Evolutionary conservation across 2,329 filamentous ascomycete genomes (phyloP).

Genomic region (Aspergillus sp.): DNA sequence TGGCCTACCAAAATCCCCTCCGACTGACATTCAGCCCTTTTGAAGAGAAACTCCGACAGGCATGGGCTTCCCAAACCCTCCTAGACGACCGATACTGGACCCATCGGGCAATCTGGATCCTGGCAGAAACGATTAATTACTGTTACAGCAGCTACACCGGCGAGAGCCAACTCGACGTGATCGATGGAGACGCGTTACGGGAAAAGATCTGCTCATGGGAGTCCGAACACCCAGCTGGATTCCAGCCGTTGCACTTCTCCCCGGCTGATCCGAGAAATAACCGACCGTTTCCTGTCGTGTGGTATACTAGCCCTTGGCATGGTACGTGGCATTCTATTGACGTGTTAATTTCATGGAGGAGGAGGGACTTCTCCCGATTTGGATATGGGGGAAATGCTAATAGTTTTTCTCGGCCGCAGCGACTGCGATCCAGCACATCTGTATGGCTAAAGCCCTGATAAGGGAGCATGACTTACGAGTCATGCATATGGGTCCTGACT

Average conservation of each 20-base stretch:
- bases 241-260: slow-evolving; percentile 25
- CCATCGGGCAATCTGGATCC: slow-evolving; percentile 26
- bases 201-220: slow-evolving; percentile 25
- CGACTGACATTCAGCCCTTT: slow-evolving; percentile 26
- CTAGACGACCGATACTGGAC: slow-evolving; percentile 28
- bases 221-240: slow-evolving; percentile 17
- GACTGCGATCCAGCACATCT: slow-evolving; percentile 27
- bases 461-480: slow-evolving; percentile 17
- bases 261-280: slow-evolving; percentile 18
- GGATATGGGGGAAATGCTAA: background rate
- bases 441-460: slow-evolving; percentile 26
- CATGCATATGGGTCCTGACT: slow-evolving; percentile 2
- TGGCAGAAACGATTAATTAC: slow-evolving; percentile 28
- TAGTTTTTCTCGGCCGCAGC: slow-evolving; percentile 11
- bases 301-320: slow-evolving; percentile 27
- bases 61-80: slow-evolving; percentile 19
- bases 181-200: slow-evolving; percentile 15
- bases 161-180: slow-evolving; percentile 10
- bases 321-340: slow-evolving; percentile 14
- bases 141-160: slow-evolving; percentile 21
- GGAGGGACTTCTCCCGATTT: background rate
- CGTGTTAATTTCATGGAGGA: background rate
- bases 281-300: slow-evolving; percentile 27
- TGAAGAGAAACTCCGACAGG: slow-evolving; percentile 21
- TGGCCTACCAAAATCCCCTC: slow-evolving; percentile 26